These are phyloP conservation scores for Francoa sonchifolia DNA, from an alignment of 441 rosid genomes.

Conservation along the genomic window DNA sequence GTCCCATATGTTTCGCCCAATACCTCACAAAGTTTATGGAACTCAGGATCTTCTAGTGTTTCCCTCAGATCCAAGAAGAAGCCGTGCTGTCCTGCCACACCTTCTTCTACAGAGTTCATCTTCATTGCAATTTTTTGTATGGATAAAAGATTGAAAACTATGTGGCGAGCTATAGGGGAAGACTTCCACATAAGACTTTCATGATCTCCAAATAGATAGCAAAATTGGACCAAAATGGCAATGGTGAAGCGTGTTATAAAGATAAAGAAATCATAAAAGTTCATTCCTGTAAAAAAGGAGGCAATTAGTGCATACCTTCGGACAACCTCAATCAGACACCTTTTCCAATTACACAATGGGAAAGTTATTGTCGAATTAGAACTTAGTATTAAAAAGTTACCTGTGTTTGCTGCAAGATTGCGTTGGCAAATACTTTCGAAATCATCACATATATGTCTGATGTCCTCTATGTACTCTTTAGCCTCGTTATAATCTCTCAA, in stretches of 20 bases:
- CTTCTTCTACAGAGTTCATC: slow-evolving; percentile 41
- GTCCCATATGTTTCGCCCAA: slow-evolving; percentile 35
- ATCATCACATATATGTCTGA: slow-evolving; percentile 79
- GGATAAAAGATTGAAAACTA: slow-evolving; percentile 38
- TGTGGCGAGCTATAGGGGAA: slow-evolving; percentile 26
- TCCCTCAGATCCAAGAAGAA: slow-evolving; percentile 28
- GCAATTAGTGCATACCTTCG: slow-evolving; percentile 5
- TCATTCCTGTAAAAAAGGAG: slow-evolving; percentile 53
- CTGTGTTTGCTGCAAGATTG: slow-evolving; percentile 92
- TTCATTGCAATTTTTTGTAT: slow-evolving; percentile 28
- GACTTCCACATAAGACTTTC: slow-evolving; percentile 18
- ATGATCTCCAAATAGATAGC: slow-evolving; percentile 11
- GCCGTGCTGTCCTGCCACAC: slow-evolving; percentile 20
- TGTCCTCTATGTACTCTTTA: slow-evolving; percentile 76
- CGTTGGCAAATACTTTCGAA: slow-evolving; percentile 86
- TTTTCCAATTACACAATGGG: not conserved
- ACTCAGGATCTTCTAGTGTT: slow-evolving; percentile 35
- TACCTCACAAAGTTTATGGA: slow-evolving; percentile 32
- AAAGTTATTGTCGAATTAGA: too few species aligned
- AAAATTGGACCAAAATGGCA: slow-evolving; percentile 38
- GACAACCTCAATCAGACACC: too few species aligned
- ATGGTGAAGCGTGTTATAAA: slow-evolving; percentile 50
- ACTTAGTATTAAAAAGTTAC: slow-evolving; percentile 21
- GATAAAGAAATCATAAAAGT: slow-evolving; percentile 56
- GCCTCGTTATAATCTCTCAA: slow-evolving; percentile 68